A percentile compares a stretch with the other conserved stretches of the same genome.
Evolutionary conservation across 2,329 filamentous ascomycete genomes (phyloP).

Genomic region (Claviceps maximensis): DNA sequence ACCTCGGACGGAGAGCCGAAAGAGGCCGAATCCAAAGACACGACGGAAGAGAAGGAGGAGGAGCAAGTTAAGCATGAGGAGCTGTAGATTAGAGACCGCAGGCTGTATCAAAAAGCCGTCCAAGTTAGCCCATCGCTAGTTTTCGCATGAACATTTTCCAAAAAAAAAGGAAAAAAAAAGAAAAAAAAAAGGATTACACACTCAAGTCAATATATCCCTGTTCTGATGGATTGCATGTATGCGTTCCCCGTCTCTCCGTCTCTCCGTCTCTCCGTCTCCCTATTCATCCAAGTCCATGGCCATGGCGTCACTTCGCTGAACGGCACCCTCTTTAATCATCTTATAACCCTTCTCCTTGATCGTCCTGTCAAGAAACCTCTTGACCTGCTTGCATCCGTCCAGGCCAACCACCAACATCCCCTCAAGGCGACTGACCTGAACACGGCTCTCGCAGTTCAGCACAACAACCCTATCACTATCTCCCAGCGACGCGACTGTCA

Average conservation of each 20-base stretch:
- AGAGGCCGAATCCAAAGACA: constrained; percentile 9
- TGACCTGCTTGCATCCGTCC: constrained; percentile 80
- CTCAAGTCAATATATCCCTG: not conserved
- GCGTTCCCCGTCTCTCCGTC: not conserved
- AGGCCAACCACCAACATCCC: constrained; percentile 87
- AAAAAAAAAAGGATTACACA: not conserved
- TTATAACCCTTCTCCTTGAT: constrained; percentile 57
- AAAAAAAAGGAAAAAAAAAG: not conserved
- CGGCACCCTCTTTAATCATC: constrained; percentile 45
- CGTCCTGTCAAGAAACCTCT: constrained; percentile 66
- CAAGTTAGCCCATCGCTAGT: not conserved
- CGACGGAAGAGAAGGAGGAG: constrained; percentile 15
- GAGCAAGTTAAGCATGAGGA: constrained; percentile 33
- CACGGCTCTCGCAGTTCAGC: constrained; percentile 73
- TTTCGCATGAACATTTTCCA: not conserved
- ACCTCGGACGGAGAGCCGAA: constrained; percentile 11
- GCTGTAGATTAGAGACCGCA: constrained; percentile 23
- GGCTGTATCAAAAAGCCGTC: not conserved
- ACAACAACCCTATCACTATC: constrained; percentile 63
- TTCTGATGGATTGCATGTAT: not conserved
- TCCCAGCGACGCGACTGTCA: constrained; percentile 75
- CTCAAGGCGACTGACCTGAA: constrained; percentile 72
- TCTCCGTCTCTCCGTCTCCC: not conserved
- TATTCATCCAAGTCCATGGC: constrained; percentile 35
- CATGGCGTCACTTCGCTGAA: constrained; percentile 34